These are phyloP conservation scores for Phanerodontia chrysosporium DNA, from an alignment of 768 basidiomycete species.

Conservation along the genomic window DNA sequence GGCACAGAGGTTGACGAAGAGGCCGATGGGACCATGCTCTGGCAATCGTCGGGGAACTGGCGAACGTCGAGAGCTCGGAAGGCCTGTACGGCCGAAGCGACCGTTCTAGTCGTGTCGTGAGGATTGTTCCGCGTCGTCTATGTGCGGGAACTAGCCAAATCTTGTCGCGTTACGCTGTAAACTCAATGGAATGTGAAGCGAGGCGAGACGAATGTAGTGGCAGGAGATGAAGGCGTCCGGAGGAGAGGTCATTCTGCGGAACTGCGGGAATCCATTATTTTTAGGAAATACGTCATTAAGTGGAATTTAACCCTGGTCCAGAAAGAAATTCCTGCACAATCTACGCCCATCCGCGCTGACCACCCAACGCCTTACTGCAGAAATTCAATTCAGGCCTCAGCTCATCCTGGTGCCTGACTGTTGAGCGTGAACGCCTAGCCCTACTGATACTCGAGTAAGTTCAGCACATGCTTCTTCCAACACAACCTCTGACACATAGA, in stretches of 20 bases:
- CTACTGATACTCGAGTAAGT: too few relatives aligned
- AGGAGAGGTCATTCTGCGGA: neutral
- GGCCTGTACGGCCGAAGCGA: neutral
- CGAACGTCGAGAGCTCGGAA: neutral
- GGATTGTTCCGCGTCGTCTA: neutral
- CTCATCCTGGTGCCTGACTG: too few relatives aligned
- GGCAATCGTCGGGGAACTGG: neutral
- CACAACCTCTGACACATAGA: too few relatives aligned
- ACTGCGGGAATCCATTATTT: neutral
- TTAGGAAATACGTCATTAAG: neutral
- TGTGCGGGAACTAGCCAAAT: neutral
- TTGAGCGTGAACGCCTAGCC: too few relatives aligned
- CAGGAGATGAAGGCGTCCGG: neutral
- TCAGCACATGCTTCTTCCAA: too few relatives aligned
- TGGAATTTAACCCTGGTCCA: neutral
- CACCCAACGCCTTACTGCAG: too few relatives aligned
- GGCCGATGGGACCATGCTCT: conserved; percentile 5
- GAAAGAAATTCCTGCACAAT: too few relatives aligned
- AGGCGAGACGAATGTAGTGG: neutral
- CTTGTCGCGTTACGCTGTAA: too few relatives aligned
- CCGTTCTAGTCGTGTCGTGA: neutral
- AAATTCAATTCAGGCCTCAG: too few relatives aligned
- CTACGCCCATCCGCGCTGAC: too few relatives aligned
- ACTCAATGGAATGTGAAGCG: too few relatives aligned
- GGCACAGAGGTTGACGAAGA: neutral